Evolutionary conservation across 495 filamentous ascomycete genomes (phyloP), one percentile per base, ranked within the genome.

Genomic region (Penicillium atrosanguineum): DNA sequence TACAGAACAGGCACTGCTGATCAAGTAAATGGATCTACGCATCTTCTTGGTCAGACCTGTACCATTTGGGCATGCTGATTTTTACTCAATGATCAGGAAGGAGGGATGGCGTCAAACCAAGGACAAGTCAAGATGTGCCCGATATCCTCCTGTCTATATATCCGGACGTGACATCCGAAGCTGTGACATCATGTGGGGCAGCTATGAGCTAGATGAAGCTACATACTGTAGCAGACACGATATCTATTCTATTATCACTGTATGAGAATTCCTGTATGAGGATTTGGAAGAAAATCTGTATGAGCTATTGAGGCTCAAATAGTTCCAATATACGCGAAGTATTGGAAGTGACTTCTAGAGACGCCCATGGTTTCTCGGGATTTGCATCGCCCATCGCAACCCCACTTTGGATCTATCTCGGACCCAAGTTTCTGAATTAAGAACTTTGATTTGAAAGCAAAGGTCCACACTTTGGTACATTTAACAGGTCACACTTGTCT

Each of bases 371-470:
- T 7, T 9, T 14, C 31, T 34, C 18, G 15, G 15, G 19, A 28
- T 21, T 28, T 20, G 18, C n/a, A 46, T 34, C 4, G 12, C 4
- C 4, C 31, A 39, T 23, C 14, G 37, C 16, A 23, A n/a, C 54
- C 49, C 44, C 53, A 47, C 47, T 19, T 45, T 29, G 19, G 31
- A 20, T 48, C 45, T 28, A 37, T 38, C 49, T 57, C 48, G 48
- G 48, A 20, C 7, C 36, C 8, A 28, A 39, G 1, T 52, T 44
- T 7, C 50, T 46, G 7, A 14, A 21, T 42, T 43, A 31, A 16
- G 31, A 23, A 7, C 23, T 23, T 40, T 53, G 56, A 59, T 59
- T 60, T 60, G 48, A 56, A 60, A 60, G 45, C 53, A 53, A 15
- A 23, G 23, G 23, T 5, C n/a, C 18, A 29, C 36, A 41, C 19